Percentiles rank a stretch among this genome's conserved stretches.
phyloP scores from a whole-genome alignment of 2,329 filamentous ascomycete species.

The Salinomyces thailandicus region DNA sequence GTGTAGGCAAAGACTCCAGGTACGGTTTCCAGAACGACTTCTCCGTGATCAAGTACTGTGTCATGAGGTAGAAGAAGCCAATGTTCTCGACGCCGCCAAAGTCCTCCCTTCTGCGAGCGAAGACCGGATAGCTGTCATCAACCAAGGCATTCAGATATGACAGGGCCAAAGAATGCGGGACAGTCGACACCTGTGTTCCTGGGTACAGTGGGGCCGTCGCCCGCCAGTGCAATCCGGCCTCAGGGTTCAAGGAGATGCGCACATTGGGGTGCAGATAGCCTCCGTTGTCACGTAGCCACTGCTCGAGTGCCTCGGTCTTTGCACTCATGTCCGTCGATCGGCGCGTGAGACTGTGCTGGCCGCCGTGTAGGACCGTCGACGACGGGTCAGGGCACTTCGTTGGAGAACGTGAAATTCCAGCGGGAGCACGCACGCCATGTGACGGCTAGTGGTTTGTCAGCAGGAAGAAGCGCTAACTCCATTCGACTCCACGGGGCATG shows the following conservation, averaged over 20 bases:
- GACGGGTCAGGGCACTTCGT: neutral
- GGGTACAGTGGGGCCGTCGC: constrained; percentile 4
- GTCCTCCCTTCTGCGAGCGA: constrained; percentile 16
- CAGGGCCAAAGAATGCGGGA: constrained; percentile 24
- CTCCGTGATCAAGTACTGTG: constrained; percentile 24
- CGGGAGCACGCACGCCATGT: no score
- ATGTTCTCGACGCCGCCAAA: constrained; percentile 22
- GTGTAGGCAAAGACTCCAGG: constrained; percentile 24
- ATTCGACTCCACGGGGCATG: no score
- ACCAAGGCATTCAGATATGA: constrained; percentile 29
- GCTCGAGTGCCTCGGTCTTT: constrained; percentile 14
- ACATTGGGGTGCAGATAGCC: constrained; percentile 22
- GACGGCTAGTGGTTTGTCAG: no score
- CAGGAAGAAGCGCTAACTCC: no score
- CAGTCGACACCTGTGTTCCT: constrained; percentile 10
- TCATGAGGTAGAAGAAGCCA: constrained; percentile 28
- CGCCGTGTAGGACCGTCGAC: no score
- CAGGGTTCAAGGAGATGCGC: constrained; percentile 13
- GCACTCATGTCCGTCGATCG: no score
- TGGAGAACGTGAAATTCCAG: neutral
- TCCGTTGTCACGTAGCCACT: constrained; percentile 22
- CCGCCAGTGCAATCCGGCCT: constrained; percentile 20
- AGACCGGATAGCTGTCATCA: constrained; percentile 24
- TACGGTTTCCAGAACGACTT: constrained; percentile 30
- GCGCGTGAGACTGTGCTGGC: no score